Base-by-base conservation (phyloP, 768 basidiomycete genomes). In the Tylopilus intermedius region DNA sequence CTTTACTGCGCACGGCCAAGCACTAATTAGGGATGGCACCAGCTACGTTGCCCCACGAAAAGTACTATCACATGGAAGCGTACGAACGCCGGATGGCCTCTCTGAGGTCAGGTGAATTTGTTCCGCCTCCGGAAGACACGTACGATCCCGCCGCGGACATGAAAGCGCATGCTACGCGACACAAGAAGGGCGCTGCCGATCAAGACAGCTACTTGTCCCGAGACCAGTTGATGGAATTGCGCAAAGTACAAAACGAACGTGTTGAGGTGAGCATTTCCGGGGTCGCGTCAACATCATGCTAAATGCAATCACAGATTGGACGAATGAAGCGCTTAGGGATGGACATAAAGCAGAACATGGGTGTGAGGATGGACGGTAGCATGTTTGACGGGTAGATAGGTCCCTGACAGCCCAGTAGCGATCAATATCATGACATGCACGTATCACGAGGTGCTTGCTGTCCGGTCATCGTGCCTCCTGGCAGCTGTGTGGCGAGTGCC, bases 41-140 rank as follows among this genome's bases (percentile, higher is more conserved):
- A 93, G 93, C 92, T 13, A 96, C 94, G 3, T 76, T 96, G 3
- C 90, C 94, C 9, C 88, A 95, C 62, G 92, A 94, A 67, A 96
- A 96, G 67, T 96, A 94, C 69, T 95, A 95, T 68, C 81, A 94
- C 63, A 91, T 94, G 80, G 83, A 82, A 50, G 78, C 81, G 5
- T 93, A 92, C 66, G 90, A 94, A 55, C 75, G 75, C 21, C 84
- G 90, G 44, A 95, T 95, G 94, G 69, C 80, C 35, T 83, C 90
- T 21, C 72, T 95, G 45, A 83, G 92, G 42, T 77, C 83, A n/a
- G 94, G 94, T 37, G 91, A 89, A 59, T 86, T 81, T 47, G 70
- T 92, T 8, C 87, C 90, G 0, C 84, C 86, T 7, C 59, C 79
- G 4, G 80, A 85, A 50, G 84, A 86, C 62, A 62, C 71, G 11